phyloP scores from a whole-genome alignment of 768 basidiomycete species.

The Lactarius deliciosus region DNA sequence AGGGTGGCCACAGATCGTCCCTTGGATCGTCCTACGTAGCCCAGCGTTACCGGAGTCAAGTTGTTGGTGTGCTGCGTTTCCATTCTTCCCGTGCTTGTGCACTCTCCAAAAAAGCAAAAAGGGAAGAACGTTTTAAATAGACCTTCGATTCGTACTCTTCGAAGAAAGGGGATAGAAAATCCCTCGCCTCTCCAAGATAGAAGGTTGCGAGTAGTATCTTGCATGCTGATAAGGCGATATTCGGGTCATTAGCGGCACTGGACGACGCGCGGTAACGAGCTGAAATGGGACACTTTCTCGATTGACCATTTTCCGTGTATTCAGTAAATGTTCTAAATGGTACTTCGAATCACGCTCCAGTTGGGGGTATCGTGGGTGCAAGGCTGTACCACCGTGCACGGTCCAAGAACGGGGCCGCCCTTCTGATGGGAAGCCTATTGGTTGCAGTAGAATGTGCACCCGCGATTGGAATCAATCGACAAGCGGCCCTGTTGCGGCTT shows the following conservation, averaged over 20 bases:
- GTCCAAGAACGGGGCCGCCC: background rate
- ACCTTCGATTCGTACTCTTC: background rate
- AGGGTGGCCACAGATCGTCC: background rate
- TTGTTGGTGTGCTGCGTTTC: background rate
- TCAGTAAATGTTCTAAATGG: background rate
- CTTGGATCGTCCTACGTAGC: background rate
- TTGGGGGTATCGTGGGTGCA: background rate
- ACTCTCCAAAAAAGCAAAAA: background rate
- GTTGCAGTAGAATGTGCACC: background rate
- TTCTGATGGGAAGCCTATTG: background rate
- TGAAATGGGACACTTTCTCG: background rate
- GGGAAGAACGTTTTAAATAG: background rate
- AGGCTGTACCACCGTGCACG: background rate
- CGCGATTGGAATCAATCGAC: constrained; percentile 1
- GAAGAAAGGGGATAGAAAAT: background rate
- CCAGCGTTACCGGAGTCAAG: too few species aligned
- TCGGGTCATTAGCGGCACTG: background rate
- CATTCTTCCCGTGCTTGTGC: background rate
- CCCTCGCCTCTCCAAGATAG: background rate
- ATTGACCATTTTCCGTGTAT: background rate
- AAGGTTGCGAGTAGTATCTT: background rate
- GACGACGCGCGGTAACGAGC: background rate
- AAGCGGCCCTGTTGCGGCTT: constrained; percentile 7
- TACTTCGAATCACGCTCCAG: background rate
- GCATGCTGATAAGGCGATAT: background rate